Conservation (phyloP, 305 asterid genomes). For the Euphrasia arctica region DNA sequence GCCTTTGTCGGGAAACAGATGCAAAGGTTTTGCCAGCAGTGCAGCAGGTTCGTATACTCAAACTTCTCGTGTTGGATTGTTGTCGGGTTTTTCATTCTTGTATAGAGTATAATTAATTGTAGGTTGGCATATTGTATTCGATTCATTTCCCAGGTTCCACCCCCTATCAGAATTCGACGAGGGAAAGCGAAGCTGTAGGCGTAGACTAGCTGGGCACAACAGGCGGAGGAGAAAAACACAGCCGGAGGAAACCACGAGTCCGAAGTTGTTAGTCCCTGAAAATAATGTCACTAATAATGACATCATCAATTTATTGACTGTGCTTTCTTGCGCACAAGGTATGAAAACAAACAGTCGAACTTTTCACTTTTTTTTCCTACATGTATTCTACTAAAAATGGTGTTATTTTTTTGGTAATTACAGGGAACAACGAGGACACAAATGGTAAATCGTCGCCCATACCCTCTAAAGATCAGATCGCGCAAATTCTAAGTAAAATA, state of each 20-base stretch:
- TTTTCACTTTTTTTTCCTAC: not conserved
- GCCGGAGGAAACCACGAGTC: constrained; percentile 53
- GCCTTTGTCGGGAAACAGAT: constrained; percentile 70
- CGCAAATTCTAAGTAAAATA: constrained; percentile 63
- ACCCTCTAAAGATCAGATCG: constrained; percentile 60
- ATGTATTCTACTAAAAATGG: constrained; percentile 14
- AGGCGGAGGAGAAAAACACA: constrained; percentile 94
- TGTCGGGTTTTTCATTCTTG: constrained; percentile 9
- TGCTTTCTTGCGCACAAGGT: constrained; percentile 70
- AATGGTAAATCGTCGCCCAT: constrained; percentile 32
- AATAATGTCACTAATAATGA: constrained; percentile 46
- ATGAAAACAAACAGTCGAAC: constrained; percentile 9
- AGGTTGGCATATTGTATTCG: constrained; percentile 18
- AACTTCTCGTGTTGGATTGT: not conserved
- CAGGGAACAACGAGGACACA: constrained; percentile 50
- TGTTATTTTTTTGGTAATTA: constrained; percentile 23
- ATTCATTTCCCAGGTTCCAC: constrained; percentile 66
- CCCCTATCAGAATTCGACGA: constrained; percentile 87
- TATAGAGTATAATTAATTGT: constrained; percentile 6
- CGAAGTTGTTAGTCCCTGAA: constrained; percentile 44
- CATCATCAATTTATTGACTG: constrained; percentile 60
- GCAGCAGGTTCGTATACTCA: constrained; percentile 45
- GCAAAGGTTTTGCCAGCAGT: constrained; percentile 96
- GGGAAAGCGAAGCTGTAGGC: constrained; percentile 97
- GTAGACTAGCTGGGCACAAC: constrained; percentile 96